Conservation (phyloP, 2,329 filamentous ascomycete species). For the Rhexocercosporidium sp. region DNA sequence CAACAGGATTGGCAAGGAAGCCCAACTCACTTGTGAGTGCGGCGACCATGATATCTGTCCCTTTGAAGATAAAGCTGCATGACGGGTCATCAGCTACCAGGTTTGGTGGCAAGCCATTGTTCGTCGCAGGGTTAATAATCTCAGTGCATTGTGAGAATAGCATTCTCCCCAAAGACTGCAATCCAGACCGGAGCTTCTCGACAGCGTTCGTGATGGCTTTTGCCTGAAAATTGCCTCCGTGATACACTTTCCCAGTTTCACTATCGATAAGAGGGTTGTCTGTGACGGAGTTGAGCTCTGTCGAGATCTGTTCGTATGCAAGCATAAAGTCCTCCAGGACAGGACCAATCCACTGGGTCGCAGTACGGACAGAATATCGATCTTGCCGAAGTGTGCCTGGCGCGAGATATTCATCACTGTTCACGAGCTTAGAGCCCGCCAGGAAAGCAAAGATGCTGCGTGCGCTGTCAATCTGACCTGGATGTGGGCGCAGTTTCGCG, state of each 20-base stretch:
- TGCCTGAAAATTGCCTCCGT: slow-evolving; percentile 74
- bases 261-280: slow-evolving; percentile 69
- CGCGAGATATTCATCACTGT: too few relatives aligned
- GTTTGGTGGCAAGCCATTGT: slow-evolving; percentile 66
- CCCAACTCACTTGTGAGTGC: slow-evolving; percentile 67
- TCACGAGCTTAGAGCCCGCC: slow-evolving; percentile 50
- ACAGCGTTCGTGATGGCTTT: slow-evolving; percentile 65
- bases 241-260: slow-evolving; percentile 49
- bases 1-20: slow-evolving; percentile 66
- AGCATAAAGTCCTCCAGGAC: slow-evolving; percentile 66
- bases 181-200: slow-evolving; percentile 59
- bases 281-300: slow-evolving; percentile 69
- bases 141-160: slow-evolving; percentile 68
- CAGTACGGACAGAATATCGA: slow-evolving; percentile 67
- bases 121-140: slow-evolving; percentile 64
- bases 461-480: slow-evolving; percentile 63
- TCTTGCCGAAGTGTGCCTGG: slow-evolving; percentile 57
- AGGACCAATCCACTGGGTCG: slow-evolving; percentile 72
- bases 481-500: slow-evolving; percentile 50
- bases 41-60: slow-evolving; percentile 69
- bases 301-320: slow-evolving; percentile 59
- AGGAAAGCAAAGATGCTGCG: slow-evolving; percentile 59
- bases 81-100: slow-evolving; percentile 63
- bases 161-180: slow-evolving; percentile 65
- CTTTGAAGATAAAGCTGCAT: slow-evolving; percentile 64